Base-by-base conservation (phyloP, 345 rosid species). In the Trapa bicornis region DNA sequence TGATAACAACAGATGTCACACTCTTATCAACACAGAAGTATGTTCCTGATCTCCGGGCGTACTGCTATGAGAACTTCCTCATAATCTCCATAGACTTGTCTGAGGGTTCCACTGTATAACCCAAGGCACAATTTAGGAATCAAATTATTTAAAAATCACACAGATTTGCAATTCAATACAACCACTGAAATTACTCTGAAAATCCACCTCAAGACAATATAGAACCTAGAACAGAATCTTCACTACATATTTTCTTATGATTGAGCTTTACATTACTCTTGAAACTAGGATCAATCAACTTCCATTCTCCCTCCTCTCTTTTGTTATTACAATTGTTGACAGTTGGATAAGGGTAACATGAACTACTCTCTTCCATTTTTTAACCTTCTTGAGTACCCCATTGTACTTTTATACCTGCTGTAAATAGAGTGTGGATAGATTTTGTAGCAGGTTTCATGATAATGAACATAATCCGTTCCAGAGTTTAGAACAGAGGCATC, bases 61-160 rank as follows among this genome's bases (percentile, higher is more conserved):
- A 94, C 75, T 94, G 99, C 78, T 94, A 97, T 0, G 99, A 94
- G 85, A 94, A 94, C 75, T 94, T 94, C 84, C 97, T 88, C 99
- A 94, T 90, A 37, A 90, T 70, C 69, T 94, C 99, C 48, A 90
- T 83, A 43, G 96, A 88, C 73, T 94, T 90, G 61, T 94, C 96
- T 58, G 91, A 78, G 6, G 95, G 97, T 47, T 94, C 99, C 71
- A 76, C 99, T 88, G 78, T 54, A 70, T 64, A 33, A 67, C 64
- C 41, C 64, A 1, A 33, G 64, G 13, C 17, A 3, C 14, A 54
- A 61, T 0, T 50, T 62, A 9, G 12, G 4, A 39, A 12, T 32
- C 37, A 58, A 32, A 58, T 22, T 8, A 22, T n/a, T 32, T 50
- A 50, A 2, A 50, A 17, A 50, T 58, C 63, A 14, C 62, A 57